A percentile compares a stretch with the other conserved stretches of the same genome.
Conservation (phyloP, 2,329 filamentous ascomycete genomes). For the Ceratocystis papillata region DNA sequence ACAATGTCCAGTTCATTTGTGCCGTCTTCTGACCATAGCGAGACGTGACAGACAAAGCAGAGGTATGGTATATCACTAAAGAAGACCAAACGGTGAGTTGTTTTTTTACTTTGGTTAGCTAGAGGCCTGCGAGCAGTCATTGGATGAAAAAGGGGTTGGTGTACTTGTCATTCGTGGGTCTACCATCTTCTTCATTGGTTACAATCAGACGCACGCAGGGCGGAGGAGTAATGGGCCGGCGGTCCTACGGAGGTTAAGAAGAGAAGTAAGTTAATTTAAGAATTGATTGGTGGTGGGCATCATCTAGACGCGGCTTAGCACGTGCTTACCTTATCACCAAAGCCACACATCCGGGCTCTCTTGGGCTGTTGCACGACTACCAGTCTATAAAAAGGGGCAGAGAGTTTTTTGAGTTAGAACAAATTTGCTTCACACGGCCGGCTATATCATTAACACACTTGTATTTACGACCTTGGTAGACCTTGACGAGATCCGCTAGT, state of each 20-base stretch:
- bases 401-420: background rate
- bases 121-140: background rate
- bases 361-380: slow-evolving; percentile 82
- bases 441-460: slow-evolving; percentile 16
- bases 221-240: slow-evolving; percentile 88
- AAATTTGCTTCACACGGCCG: background rate
- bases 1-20: slow-evolving; percentile 55
- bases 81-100: background rate
- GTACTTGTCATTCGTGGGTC: slow-evolving; percentile 31
- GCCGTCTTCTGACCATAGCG: slow-evolving; percentile 56
- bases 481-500: slow-evolving; percentile 18
- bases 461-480: slow-evolving; percentile 21
- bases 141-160: background rate
- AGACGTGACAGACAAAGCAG: slow-evolving; percentile 51
- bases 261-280: background rate
- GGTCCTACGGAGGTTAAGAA: slow-evolving; percentile 50
- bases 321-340: slow-evolving; percentile 77
- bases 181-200: slow-evolving; percentile 59
- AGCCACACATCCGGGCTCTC: slow-evolving; percentile 94
- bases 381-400: slow-evolving; percentile 39
- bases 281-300: background rate
- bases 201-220: slow-evolving; percentile 81
- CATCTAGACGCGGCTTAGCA: background rate
- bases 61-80: slow-evolving; percentile 47
- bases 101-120: background rate